Percentiles rank a stretch among this genome's conserved stretches.
Conservation (phyloP, 768 basidiomycete species). For the Russula vinacea region DNA sequence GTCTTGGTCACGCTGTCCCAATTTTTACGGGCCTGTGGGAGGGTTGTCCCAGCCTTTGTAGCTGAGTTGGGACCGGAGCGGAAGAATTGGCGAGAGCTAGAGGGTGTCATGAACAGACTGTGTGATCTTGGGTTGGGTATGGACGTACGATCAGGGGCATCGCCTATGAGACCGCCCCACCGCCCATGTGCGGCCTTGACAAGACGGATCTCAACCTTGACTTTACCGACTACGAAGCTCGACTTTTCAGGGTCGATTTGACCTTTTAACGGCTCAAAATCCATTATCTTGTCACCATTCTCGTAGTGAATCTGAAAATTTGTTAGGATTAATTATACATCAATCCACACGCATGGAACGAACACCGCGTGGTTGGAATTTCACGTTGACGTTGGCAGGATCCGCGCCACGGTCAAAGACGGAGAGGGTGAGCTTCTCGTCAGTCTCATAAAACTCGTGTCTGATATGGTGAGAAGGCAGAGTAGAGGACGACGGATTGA, state of each 20-base stretch:
- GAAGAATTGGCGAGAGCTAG: conserved; percentile 35
- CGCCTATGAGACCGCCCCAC: conserved; percentile 76
- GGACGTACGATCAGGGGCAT: conserved; percentile 68
- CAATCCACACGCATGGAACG: background rate
- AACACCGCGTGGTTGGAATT: conserved; percentile 65
- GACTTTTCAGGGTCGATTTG: conserved; percentile 66
- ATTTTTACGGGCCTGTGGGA: conserved; percentile 62
- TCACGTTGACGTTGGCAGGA: conserved; percentile 55
- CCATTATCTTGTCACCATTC: conserved; percentile 66
- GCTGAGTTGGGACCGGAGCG: conserved; percentile 34
- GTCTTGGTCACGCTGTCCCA: conserved; percentile 82
- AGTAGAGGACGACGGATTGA: background rate
- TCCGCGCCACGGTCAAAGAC: conserved; percentile 79
- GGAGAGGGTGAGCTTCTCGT: conserved; percentile 67
- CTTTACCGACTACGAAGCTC: conserved; percentile 68
- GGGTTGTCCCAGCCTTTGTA: conserved; percentile 35
- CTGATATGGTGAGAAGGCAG: conserved; percentile 2
- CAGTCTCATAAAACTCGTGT: conserved; percentile 87
- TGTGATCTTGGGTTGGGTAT: conserved; percentile 4
- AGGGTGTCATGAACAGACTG: conserved; percentile 9
- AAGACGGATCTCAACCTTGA: conserved; percentile 85
- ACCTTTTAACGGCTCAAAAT: conserved; percentile 77
- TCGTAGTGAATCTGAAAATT: conserved; percentile 52
- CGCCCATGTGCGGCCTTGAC: conserved; percentile 61
- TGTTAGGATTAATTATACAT: background rate